phyloP scores from a whole-genome alignment of 1,139 yeast species.

The Saccharomyces hybrid region DNA sequence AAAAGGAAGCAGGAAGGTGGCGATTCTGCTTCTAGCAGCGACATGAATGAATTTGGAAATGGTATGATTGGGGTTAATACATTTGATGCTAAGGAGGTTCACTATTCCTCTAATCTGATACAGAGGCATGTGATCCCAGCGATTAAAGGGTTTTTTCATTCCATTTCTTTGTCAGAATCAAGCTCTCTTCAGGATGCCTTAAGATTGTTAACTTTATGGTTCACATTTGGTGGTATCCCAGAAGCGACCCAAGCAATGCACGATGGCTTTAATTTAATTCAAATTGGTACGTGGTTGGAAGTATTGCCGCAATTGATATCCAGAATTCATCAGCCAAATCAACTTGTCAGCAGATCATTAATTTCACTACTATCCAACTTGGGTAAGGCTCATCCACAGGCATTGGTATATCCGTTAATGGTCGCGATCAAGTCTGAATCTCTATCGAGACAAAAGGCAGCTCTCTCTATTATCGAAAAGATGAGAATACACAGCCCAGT shows the following conservation, averaged over 20 bases:
- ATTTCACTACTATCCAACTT: conserved; percentile 76
- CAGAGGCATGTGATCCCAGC: conserved; percentile 91
- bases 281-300: conserved; percentile 89
- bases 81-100: conserved; percentile 15
- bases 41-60: conserved; percentile 9
- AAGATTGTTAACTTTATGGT: conserved; percentile 86
- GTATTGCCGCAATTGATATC: conserved; percentile 94
- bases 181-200: conserved; percentile 89
- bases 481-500: conserved; percentile 82
- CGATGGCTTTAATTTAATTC: conserved; percentile 85
- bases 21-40: conserved; percentile 10
- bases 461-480: conserved; percentile 80
- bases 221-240: conserved; percentile 85
- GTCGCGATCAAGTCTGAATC: conserved; percentile 95
- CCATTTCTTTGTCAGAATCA: conserved; percentile 79
- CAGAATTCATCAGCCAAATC: conserved; percentile 91
- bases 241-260: conserved; percentile 88
- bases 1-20: conserved; percentile 21
- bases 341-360: conserved; percentile 70
- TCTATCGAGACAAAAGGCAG: conserved; percentile 82
- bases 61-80: conserved; percentile 23
- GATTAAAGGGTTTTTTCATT: conserved; percentile 88
- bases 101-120: conserved; percentile 51
- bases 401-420: conserved; percentile 87
- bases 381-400: conserved; percentile 96